A percentile compares a stretch with the other conserved stretches of the same genome.
Evolutionary conservation across 2,329 filamentous ascomycete genomes (phyloP).

Genomic region (Epichloe hybrida): DNA sequence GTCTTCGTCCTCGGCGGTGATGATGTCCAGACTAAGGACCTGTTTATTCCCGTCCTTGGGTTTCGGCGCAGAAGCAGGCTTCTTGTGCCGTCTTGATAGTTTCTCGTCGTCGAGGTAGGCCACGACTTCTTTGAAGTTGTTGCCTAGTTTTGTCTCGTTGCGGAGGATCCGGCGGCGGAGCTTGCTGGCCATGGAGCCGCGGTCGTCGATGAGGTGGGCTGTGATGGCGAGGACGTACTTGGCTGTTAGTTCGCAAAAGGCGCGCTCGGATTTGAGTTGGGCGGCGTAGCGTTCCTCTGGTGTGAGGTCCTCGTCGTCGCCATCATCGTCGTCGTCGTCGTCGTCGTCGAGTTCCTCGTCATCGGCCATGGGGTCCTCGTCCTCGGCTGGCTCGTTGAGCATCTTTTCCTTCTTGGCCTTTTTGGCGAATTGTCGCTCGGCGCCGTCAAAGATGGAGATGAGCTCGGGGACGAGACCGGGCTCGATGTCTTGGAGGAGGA

Average conservation of each 20-base stretch:
- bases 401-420: conserved; percentile 41
- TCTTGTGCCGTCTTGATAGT: conserved; percentile 31
- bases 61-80: conserved; percentile 15
- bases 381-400: conserved; percentile 52
- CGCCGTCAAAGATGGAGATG: conserved; percentile 60
- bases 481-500: conserved; percentile 55
- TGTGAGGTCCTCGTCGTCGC: conserved; percentile 39
- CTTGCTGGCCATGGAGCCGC: conserved; percentile 44
- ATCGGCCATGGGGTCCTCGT: conserved; percentile 59
- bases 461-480: conserved; percentile 51
- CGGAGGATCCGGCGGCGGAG: conserved; percentile 59
- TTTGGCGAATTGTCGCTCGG: conserved; percentile 68
- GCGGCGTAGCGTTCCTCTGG: conserved; percentile 47
- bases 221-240: conserved; percentile 74
- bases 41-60: conserved; percentile 18
- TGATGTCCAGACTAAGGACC: conserved; percentile 29
- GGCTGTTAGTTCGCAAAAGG: conserved; percentile 71
- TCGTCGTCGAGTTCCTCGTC: conserved; percentile 40
- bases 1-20: conserved; percentile 25
- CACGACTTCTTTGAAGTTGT: conserved; percentile 75
- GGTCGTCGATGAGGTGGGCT: conserved; percentile 58
- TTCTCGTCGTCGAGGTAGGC: conserved; percentile 63
- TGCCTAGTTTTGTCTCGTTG: conserved; percentile 68
- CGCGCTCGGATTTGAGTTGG: conserved; percentile 67
- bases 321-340: conserved; percentile 40